phyloP scores from a whole-genome alignment of 2,329 filamentous ascomycete species.

The Fusarium torulosum region DNA sequence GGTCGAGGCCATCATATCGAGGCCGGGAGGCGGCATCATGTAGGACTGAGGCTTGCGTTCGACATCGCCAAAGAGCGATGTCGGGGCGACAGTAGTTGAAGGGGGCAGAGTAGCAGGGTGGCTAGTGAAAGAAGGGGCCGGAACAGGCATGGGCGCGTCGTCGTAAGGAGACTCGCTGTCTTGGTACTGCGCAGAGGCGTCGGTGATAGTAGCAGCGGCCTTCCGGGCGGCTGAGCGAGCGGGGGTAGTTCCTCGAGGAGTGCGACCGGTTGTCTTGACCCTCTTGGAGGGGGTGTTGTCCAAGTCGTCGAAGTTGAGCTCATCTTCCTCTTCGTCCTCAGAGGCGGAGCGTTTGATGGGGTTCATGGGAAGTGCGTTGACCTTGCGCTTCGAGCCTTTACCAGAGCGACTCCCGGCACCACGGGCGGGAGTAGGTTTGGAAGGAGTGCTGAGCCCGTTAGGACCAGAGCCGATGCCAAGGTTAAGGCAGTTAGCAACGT shows the following conservation, averaged over 20 bases:
- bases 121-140: slow-evolving; percentile 2
- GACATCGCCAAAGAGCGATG: slow-evolving; percentile 45
- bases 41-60: slow-evolving; percentile 28
- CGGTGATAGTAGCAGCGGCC: slow-evolving; percentile 53
- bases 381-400: slow-evolving; percentile 48
- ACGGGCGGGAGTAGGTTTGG: slow-evolving; percentile 45
- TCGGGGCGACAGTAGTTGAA: slow-evolving; percentile 7
- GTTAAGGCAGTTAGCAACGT: slow-evolving; percentile 59
- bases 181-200: slow-evolving; percentile 46
- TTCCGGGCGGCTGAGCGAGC: slow-evolving; percentile 51
- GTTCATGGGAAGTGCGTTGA: slow-evolving; percentile 15
- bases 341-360: slow-evolving; percentile 48
- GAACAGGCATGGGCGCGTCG: slow-evolving; percentile 27
- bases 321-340: slow-evolving; percentile 48
- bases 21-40: background rate
- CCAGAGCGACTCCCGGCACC: slow-evolving; percentile 44
- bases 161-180: slow-evolving; percentile 49
- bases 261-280: slow-evolving; percentile 42
- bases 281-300: slow-evolving; percentile 57
- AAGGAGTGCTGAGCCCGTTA: slow-evolving; percentile 49
- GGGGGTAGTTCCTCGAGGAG: slow-evolving; percentile 44
- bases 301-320: slow-evolving; percentile 50
- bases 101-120: background rate
- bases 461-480: slow-evolving; percentile 44
- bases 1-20: slow-evolving; percentile 14